These are phyloP conservation scores for Terana coerulea DNA, from an alignment of 768 basidiomycete species.

Conservation along the genomic window DNA sequence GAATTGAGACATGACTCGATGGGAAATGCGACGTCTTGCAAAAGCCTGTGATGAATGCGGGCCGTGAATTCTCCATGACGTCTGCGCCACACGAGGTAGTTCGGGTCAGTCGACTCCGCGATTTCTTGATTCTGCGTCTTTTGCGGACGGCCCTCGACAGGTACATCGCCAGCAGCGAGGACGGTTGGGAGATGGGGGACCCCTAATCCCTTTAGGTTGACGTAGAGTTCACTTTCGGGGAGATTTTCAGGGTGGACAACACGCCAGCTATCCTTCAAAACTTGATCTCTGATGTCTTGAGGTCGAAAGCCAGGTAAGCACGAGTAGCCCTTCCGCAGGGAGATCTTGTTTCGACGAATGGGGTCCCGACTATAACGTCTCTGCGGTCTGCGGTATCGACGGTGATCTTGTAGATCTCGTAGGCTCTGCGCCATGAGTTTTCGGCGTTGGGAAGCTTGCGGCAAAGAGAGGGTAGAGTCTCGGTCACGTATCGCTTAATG, in stretches of 20 bases:
- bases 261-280: conserved; percentile 8
- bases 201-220: background rate
- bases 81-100: background rate
- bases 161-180: conserved; percentile 1
- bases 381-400: background rate
- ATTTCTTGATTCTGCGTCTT: background rate
- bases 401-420: conserved; percentile 5
- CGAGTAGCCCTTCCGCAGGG: background rate
- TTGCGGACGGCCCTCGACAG: background rate
- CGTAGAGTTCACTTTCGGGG: background rate
- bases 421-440: background rate
- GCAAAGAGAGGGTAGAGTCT: background rate
- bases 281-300: background rate
- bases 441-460: background rate
- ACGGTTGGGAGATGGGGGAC: background rate
- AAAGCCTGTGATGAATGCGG: conserved; percentile 4
- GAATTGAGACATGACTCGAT: background rate
- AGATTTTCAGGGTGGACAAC: background rate
- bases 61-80: background rate
- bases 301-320: background rate
- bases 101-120: background rate
- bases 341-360: background rate
- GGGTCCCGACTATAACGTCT: background rate
- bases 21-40: conserved; percentile 8
- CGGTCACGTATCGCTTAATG: background rate